These are phyloP conservation scores for Excoecaria agallocha DNA, from an alignment of 345 rosid species.

Conservation along the genomic window DNA sequence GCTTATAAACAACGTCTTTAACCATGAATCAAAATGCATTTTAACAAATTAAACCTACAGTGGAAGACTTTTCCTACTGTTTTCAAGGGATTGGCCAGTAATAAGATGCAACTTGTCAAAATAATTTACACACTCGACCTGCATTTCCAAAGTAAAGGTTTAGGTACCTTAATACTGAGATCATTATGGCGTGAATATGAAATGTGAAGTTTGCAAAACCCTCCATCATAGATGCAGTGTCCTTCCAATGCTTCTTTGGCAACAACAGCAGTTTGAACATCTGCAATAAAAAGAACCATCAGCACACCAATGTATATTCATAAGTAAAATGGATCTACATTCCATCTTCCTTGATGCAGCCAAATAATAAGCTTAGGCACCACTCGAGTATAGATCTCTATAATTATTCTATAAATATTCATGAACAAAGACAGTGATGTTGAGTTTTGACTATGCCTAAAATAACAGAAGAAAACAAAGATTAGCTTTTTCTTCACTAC, in stretches of 20 bases:
- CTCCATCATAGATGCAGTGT: conserved; percentile 96
- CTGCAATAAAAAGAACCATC: conserved; percentile 39
- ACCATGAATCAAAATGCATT: background rate
- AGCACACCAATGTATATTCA: conserved; percentile 6
- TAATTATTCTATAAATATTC: background rate
- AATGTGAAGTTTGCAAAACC: conserved; percentile 94
- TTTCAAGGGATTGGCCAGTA: background rate
- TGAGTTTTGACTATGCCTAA: background rate
- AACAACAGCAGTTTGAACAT: conserved; percentile 87
- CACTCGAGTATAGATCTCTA: background rate
- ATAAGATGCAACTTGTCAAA: background rate
- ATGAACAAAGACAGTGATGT: background rate
- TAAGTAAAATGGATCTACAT: background rate
- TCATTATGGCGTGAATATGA: conserved; percentile 94
- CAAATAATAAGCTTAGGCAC: background rate
- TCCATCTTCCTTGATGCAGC: background rate
- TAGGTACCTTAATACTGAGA: conserved; percentile 84
- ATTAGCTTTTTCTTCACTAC: background rate
- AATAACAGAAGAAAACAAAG: background rate
- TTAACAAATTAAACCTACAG: background rate
- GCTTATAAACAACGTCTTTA: background rate
- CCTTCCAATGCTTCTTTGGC: conserved; percentile 99
- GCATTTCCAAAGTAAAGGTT: background rate
- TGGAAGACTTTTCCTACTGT: background rate
- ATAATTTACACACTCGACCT: background rate